Base-by-base conservation (phyloP, 2,329 filamentous ascomycete genomes). In the Neoascochyta sp. region DNA sequence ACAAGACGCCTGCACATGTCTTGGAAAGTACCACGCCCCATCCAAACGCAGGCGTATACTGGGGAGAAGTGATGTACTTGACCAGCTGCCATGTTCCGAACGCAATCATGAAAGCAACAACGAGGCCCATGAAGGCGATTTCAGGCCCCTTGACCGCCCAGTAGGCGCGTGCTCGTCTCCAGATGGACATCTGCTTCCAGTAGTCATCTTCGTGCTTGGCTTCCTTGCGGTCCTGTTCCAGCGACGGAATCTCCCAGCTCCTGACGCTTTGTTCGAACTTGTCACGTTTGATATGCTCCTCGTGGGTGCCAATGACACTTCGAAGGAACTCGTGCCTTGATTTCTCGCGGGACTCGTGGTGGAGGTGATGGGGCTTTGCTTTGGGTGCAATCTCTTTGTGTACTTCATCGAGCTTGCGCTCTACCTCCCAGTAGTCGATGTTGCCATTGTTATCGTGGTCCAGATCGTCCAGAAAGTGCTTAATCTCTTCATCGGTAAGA, bases 21-120 rank as follows among this genome's bases (percentile, higher is more conserved):
- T 78, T 78, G 3, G 74, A 70, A 27, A 78, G 47, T 4, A 75
- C 70, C 6, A 74, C 67, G 5, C 74, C 75, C 71, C 73, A 76
- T 9, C 73, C 75, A 11, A 76, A 70, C 0, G 68, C 74, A 9
- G 63, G 65, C 10, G 67, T 66, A 34, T 72, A 74, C 8, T 62
- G 40, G 1, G 56, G 45, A 1, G 60, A 64, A 0, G 63, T 68
- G 25, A 69, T 50, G 45, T 76, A 78, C 37, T 72, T 75, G 47
- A 75, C 63, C 8, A 73, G 55, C 42, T 78, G 73, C 74, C 74
- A 78, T 7, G 70, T 60, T 3, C 70, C 74, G 44, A 76, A 71
- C 0, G 65, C 73, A 10, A 75, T 45, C 48, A 73, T 68, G 41
- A 71, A 60, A 0, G 56, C 43, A 2, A 72, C 47, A 1, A 78